Evolutionary conservation across 2,329 filamentous ascomycete genomes (phyloP).

Genomic region (Stachybotrys echinatus): DNA sequence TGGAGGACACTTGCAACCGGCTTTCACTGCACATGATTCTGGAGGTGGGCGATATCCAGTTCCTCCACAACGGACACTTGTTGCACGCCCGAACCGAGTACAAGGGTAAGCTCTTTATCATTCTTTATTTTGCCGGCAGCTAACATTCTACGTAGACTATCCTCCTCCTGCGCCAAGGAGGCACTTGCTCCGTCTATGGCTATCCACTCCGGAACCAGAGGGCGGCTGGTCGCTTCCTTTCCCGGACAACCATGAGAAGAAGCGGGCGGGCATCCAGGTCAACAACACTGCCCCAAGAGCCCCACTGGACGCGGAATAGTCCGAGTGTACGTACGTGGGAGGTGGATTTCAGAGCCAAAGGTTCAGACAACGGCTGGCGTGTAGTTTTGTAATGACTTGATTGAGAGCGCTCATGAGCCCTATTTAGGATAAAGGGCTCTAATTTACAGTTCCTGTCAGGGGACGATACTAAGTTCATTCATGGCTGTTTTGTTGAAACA

Average conservation of each 20-base stretch:
- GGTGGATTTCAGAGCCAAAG: no score
- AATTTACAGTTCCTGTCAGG: no score
- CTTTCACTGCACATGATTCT: slow-evolving; percentile 78
- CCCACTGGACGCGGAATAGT: slow-evolving; percentile 72
- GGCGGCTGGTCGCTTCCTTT: slow-evolving; percentile 84
- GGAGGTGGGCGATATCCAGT: slow-evolving; percentile 85
- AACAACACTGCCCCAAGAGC: slow-evolving; percentile 72
- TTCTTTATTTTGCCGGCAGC: accelerated
- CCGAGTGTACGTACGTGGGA: no score
- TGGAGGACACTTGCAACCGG: slow-evolving; percentile 68
- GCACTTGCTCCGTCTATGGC: slow-evolving; percentile 79
- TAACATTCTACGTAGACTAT: slow-evolving; percentile 30
- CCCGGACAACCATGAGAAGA: slow-evolving; percentile 75
- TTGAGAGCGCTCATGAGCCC: no score
- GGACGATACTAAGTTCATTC: no score
- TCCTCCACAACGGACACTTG: slow-evolving; percentile 73
- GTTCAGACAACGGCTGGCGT: no score
- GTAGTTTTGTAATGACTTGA: no score
- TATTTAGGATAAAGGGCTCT: no score
- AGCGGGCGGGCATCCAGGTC: slow-evolving; percentile 84
- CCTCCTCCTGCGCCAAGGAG: slow-evolving; percentile 64
- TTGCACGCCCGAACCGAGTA: slow-evolving; percentile 80
- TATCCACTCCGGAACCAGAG: slow-evolving; percentile 74
- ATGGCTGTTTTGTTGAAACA: no score
- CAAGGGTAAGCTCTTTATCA: slow-evolving; percentile 28